Base-by-base conservation (phyloP, 1,284 basidiomycete genomes). In the Puccinia triticina region DNA sequence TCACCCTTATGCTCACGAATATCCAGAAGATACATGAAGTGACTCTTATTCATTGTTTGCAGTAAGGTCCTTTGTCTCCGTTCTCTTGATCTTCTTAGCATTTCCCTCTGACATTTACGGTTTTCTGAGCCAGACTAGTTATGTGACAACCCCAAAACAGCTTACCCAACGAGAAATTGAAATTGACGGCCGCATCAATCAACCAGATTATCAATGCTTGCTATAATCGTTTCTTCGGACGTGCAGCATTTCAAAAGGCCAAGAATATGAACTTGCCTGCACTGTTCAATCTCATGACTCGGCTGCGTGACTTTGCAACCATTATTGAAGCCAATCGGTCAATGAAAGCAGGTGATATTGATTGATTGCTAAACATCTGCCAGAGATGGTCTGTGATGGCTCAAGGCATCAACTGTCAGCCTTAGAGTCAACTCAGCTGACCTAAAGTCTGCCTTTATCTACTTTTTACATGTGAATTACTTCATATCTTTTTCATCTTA, bases 361-460 rank as follows among this genome's bases (percentile, higher is more conserved):
- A 59, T 16, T 21, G 43, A 12, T n/a, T 61, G 8, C 21, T 77
- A 29, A 29, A 26, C 4, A 77, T 77, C 26, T 66, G 75, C 57
- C 29, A 2, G n/a, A 77, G 46, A 48, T 59, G 32, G 75, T 57
- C 40, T 1, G 61, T 77, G 26, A 46, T 77, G 59, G 75, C 59
- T 26, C 75, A 77, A 29, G 75, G 75, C 29, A 77, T 77, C 32
- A n/a, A n/a, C n/a, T n/a, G n/a, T n/a, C n/a, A n/a, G n/a, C n/a
- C n/a, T n/a, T n/a, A n/a, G n/a, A n/a, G n/a, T n/a, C n/a, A n/a
- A n/a, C n/a, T n/a, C n/a, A n/a, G n/a, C n/a, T n/a, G n/a, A n/a
- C n/a, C n/a, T n/a, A n/a, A n/a, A n/a, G n/a, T n/a, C n/a, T n/a
- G n/a, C n/a, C n/a, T n/a, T n/a, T n/a, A n/a, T n/a, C n/a, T n/a